Evolutionary conservation across 306 rosid species (phyloP).

Genomic region (Sphenostylis stenocarpa): DNA sequence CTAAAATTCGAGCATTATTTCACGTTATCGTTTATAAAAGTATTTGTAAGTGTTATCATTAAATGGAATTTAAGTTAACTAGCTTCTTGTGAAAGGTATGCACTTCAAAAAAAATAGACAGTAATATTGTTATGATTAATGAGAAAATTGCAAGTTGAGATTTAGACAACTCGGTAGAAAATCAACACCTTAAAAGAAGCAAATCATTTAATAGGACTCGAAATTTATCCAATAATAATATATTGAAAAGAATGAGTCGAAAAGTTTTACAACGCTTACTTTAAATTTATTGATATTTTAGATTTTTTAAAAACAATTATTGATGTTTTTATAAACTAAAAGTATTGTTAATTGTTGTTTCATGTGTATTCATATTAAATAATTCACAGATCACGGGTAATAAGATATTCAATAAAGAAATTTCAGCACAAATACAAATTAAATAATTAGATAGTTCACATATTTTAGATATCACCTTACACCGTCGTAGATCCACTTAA

Average conservation of each 20-base stretch:
- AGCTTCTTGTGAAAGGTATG: not conserved
- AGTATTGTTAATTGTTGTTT: not conserved
- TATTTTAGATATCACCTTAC: no score
- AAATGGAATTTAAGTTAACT: not conserved
- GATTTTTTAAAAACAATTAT: not conserved
- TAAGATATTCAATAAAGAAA: not conserved
- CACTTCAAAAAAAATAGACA: not conserved
- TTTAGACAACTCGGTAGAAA: not conserved
- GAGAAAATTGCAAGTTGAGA: not conserved
- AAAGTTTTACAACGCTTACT: not conserved
- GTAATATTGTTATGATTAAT: not conserved
- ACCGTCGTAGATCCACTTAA: no score
- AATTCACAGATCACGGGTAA: no score
- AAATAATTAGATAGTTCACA: no score
- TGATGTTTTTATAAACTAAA: not conserved
- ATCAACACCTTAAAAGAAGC: not conserved
- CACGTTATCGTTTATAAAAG: not conserved
- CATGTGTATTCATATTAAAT: not conserved
- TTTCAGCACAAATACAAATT: not conserved
- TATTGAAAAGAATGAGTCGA: not conserved
- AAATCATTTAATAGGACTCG: not conserved
- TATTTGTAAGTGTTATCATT: not conserved
- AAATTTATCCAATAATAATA: not conserved
- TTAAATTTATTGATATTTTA: not conserved
- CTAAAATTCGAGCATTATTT: not conserved